A percentile compares a stretch with the other conserved stretches of the same genome.
phyloP scores from a whole-genome alignment of 2,329 filamentous ascomycete genomes.

The Dactylella cylindrospora region DNA sequence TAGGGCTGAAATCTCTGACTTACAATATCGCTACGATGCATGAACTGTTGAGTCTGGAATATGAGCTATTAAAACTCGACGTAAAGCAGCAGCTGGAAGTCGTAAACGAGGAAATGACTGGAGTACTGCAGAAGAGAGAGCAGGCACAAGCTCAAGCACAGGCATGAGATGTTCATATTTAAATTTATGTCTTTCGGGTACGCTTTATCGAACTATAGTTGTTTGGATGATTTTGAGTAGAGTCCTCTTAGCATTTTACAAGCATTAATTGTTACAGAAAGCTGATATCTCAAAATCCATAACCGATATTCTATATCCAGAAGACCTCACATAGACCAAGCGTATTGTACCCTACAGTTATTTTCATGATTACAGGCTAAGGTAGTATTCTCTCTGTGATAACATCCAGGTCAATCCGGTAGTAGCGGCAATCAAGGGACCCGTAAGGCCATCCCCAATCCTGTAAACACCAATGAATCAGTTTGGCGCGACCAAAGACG shows the following conservation, averaged over 20 bases:
- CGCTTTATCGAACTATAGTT: no score
- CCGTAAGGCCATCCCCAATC: constrained; percentile 60
- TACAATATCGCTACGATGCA: constrained; percentile 38
- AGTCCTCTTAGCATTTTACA: no score
- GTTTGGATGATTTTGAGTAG: no score
- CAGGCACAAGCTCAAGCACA: constrained; percentile 18
- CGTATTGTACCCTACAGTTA: no score
- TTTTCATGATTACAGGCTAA: no score
- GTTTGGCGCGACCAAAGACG: neutral
- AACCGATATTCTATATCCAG: no score
- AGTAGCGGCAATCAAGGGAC: constrained; percentile 62
- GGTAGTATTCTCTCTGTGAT: constrained; percentile 15
- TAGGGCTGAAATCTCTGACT: constrained; percentile 30
- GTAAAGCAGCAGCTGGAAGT: constrained; percentile 31
- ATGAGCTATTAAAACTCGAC: constrained; percentile 21
- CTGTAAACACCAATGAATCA: constrained; percentile 17
- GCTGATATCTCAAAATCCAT: no score
- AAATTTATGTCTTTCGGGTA: no score
- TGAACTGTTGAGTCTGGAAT: constrained; percentile 18
- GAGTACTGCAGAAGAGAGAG: constrained; percentile 26
- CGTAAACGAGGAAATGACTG: constrained; percentile 34
- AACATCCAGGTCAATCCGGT: constrained; percentile 63
- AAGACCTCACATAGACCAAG: no score
- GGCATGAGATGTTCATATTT: no score
- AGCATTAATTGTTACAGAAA: no score